Percentiles rank a stretch among this genome's conserved stretches.
Evolutionary conservation across 148 eudicot species (phyloP).

Genomic region (Spergularia marina): DNA sequence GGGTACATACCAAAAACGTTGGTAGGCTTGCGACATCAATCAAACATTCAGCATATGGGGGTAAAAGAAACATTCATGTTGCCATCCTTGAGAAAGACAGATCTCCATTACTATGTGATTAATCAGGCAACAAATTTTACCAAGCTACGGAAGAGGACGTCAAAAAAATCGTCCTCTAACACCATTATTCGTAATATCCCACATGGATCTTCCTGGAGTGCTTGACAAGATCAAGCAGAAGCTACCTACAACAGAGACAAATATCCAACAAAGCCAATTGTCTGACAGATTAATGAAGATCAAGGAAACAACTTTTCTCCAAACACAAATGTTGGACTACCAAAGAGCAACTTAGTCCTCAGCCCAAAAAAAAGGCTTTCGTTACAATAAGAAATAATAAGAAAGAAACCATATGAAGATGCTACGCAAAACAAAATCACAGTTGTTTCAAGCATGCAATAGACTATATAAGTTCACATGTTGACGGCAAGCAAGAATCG

Average conservation of each 20-base stretch:
- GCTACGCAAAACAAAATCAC: not conserved
- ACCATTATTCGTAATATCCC: not conserved
- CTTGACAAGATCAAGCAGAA: not conserved
- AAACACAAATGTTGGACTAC: not conserved
- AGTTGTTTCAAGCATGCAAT: not conserved
- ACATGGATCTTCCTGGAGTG: not conserved
- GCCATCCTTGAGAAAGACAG: not conserved
- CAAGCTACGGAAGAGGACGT: not conserved
- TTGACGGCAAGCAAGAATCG: not conserved
- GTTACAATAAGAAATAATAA: not conserved
- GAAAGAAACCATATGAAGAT: not conserved
- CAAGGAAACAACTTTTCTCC: not conserved
- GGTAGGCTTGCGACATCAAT: not conserved
- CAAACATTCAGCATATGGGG: not conserved
- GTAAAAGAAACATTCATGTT: not conserved
- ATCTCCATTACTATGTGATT: not conserved
- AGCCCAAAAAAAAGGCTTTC: not conserved
- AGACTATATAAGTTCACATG: not conserved
- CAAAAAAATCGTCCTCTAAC: not conserved
- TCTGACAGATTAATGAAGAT: not conserved
- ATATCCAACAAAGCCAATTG: slow-evolving; percentile 1
- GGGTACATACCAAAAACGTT: not conserved
- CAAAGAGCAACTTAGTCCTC: not conserved
- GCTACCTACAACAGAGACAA: not conserved
- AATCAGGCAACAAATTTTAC: not conserved